Conservation (phyloP, 306 rosid species). For the Hylodesmum podocarpum region DNA sequence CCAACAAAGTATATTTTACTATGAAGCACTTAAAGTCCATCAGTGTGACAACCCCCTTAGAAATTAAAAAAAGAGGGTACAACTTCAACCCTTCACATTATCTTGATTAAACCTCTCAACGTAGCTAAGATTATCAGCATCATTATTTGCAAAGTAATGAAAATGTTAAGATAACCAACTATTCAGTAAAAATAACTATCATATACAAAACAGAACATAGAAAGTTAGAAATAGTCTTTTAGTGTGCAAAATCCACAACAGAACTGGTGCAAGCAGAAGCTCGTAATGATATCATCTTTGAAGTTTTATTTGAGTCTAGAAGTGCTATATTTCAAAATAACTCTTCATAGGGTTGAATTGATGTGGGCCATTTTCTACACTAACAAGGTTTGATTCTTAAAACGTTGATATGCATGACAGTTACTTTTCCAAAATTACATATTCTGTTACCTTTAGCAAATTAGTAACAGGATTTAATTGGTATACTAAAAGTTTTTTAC, state of each 20-base stretch:
- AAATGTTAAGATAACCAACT: background rate
- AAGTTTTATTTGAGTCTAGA: background rate
- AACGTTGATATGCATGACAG: background rate
- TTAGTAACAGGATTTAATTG: too few species aligned
- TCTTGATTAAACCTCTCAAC: background rate
- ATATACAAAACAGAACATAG: background rate
- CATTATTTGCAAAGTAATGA: background rate
- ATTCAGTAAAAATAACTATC: background rate
- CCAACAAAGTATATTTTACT: background rate
- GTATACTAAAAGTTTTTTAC: too few species aligned
- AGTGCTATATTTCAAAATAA: background rate
- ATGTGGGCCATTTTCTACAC: background rate
- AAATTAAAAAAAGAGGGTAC: background rate
- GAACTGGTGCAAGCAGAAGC: slow-evolving; percentile 3
- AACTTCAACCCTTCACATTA: background rate
- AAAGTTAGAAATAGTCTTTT: background rate
- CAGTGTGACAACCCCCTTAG: background rate
- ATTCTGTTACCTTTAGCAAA: background rate
- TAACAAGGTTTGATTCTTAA: background rate
- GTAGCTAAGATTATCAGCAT: background rate
- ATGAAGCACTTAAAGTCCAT: background rate
- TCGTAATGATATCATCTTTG: background rate
- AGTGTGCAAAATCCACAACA: background rate
- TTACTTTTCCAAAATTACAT: background rate
- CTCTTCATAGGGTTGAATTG: background rate